Evolutionary conservation across 768 basidiomycete species (phyloP).

Genomic region (Boletus fagicola): DNA sequence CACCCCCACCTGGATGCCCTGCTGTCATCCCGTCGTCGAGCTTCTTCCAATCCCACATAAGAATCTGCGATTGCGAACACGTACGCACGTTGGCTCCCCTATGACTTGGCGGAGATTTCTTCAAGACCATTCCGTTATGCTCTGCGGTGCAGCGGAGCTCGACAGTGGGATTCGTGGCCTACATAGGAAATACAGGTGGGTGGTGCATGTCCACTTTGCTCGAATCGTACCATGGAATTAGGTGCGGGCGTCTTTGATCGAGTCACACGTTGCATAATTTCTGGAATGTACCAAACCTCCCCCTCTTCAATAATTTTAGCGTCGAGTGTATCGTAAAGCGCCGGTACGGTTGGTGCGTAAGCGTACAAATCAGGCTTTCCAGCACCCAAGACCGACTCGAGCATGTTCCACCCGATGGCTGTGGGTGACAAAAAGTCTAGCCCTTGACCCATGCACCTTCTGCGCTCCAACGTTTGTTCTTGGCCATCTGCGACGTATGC

Average conservation of each 20-base stretch:
- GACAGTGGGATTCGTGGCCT: slow-evolving; percentile 16
- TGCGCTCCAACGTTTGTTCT: slow-evolving; percentile 8
- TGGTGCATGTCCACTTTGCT: slow-evolving; percentile 23
- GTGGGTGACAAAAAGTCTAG: slow-evolving; percentile 13
- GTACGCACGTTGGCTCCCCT: slow-evolving; percentile 18
- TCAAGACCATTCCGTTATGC: slow-evolving; percentile 14
- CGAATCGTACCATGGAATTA: slow-evolving; percentile 10
- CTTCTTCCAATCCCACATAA: slow-evolving; percentile 21
- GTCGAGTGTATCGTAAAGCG: slow-evolving; percentile 21
- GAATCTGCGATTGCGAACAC: slow-evolving; percentile 23
- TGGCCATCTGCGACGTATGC: slow-evolving; percentile 6
- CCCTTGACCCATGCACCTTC: slow-evolving; percentile 29
- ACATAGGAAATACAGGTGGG: slow-evolving; percentile 23
- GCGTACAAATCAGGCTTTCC: slow-evolving; percentile 19
- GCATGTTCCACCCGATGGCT: slow-evolving; percentile 9
- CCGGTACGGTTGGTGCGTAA: slow-evolving; percentile 14
- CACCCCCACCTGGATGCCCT: slow-evolving; percentile 14
- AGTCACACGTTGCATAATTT: slow-evolving; percentile 27
- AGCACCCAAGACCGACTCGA: slow-evolving; percentile 12
- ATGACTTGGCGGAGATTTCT: slow-evolving; percentile 26
- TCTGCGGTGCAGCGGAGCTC: slow-evolving; percentile 22
- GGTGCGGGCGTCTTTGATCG: slow-evolving; percentile 18
- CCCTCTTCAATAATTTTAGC: slow-evolving; percentile 10
- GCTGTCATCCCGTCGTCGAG: slow-evolving; percentile 6
- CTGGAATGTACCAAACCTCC: slow-evolving; percentile 19